Base-by-base conservation (phyloP, 257 asterid genomes). In the Rubia yunnanensis region DNA sequence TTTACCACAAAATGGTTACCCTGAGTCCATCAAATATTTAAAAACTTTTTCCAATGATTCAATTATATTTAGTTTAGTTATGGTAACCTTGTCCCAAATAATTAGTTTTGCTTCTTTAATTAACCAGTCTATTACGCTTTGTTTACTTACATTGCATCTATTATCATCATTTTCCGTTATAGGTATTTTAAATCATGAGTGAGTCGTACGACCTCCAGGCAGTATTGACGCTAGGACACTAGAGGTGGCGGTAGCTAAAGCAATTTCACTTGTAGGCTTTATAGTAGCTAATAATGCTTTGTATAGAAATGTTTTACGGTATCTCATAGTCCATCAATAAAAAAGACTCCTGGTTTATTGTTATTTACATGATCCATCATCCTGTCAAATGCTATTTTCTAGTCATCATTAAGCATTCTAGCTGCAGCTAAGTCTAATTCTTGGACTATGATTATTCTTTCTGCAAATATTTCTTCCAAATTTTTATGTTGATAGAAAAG, bases 141-240 rank as follows among this genome's bases (percentile, higher is more conserved):
- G 65, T 20, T 60, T 73, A 1, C 77, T 54, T 0, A 67, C 7
- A 1, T 46, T 27, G 2, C 53, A 52, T 5, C 0, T 39, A 1
- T 10, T 9, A 7, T 28, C 11, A 0, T 23, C 24, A 7, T 7
- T 5, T 0, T 4, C 3, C 0, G 24, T 5, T 2, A 68, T 9
- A 11, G 67, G 67, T 0, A 60, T 60, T 23, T 48, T 34, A 22
- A 69, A 69, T 44, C 61, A 10, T 1, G 35, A 69, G 5, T 44
- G 61, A 4, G 67, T 32, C 1, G 67, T 69, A 0, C 35, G 4
- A 8, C 39, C 39, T 3, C 39, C 39, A 35, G 39, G 39, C 4
- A 69, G 54, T 5, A 44, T 48, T 6, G 66, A 22, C 0, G 62
- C 61, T 13, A 27, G 62, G 3, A 69, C 53, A 10, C 53, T 60